Evolutionary conservation across 352 stramenopile genomes (phyloP), one percentile per base, ranked within the genome.

Genomic region (Phytophthora agathidicida): DNA sequence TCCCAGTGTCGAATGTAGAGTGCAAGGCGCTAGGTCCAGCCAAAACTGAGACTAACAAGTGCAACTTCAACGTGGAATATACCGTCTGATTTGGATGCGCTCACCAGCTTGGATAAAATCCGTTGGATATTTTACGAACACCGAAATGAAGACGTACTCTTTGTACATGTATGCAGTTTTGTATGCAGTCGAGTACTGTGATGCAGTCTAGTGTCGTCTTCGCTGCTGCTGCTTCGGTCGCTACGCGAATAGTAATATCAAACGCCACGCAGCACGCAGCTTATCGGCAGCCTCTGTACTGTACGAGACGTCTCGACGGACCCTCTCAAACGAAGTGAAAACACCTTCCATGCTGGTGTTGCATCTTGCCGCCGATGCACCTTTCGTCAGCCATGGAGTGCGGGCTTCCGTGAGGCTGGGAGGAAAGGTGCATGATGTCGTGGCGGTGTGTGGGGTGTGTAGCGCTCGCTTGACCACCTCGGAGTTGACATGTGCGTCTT

Each of bases 51-150:
- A 36, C 16, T 2, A 48, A 23, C 16, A 7, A 35, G 27, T 35
- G n/a, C 45, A 42, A 44, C 47, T 55, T 55, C 47, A 55, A 52
- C 19, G 30, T 41, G 20, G 28, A 41, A 37, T 28, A 45, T 17
- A 52, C 28, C 16, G 23, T 30, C 44, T 41, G 44, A 41, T 52
- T 39, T 41, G 11, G 5, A 52, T 52, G 9, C 2, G n/a, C n/a
- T n/a, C n/a, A n/a, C n/a, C n/a, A 16, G 22, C 23, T 8, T 13
- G 26, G 28, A 50, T 50, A 26, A 36, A 36, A 38, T 50, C 17
- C 19, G n/a, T 3, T 4, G 1, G 43, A 50, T 50, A 16, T 17
- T 38, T 36, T 38, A 9, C 20, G 17, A 50, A 50, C 43, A 50
- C 43, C 43, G 43, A 48, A 35, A 36, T 30, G 11, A 13, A 28